phyloP scores from a whole-genome alignment of 352 stramenopile genomes.

The Globisporangium abappressorium region DNA sequence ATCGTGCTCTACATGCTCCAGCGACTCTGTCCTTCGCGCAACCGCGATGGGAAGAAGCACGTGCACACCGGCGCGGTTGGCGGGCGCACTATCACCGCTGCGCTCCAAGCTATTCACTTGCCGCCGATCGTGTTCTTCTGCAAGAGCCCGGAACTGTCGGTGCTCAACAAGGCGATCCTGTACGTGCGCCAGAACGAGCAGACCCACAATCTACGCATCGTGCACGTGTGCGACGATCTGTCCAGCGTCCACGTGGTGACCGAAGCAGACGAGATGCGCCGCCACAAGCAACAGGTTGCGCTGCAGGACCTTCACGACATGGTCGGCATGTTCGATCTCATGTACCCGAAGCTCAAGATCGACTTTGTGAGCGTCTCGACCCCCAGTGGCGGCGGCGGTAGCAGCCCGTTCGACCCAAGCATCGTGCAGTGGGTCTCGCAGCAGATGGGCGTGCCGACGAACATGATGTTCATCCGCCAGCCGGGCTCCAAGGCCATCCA shows the following conservation, averaged over 20 bases:
- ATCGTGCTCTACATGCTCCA: constrained; percentile 70
- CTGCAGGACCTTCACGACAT: constrained; percentile 76
- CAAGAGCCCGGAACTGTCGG: constrained; percentile 82
- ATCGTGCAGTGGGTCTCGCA: constrained; percentile 86
- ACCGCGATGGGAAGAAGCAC: constrained; percentile 24
- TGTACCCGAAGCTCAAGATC: constrained; percentile 93
- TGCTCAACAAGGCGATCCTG: constrained; percentile 93
- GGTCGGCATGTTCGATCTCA: constrained; percentile 77
- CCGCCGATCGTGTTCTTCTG: constrained; percentile 91
- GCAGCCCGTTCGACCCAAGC: constrained; percentile 64
- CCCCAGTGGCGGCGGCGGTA: constrained; percentile 19
- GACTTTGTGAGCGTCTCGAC: constrained; percentile 71
- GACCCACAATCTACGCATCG: constrained; percentile 88
- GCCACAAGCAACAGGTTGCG: constrained; percentile 32
- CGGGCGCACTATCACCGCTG: constrained; percentile 61
- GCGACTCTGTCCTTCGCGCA: constrained; percentile 50
- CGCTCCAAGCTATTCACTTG: constrained; percentile 65
- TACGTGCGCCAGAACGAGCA: constrained; percentile 93
- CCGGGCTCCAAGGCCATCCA: constrained; percentile 88
- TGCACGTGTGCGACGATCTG: constrained; percentile 72
- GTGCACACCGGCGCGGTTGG: constrained; percentile 56
- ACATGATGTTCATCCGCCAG: constrained; percentile 94
- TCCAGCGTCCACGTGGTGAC: constrained; percentile 27
- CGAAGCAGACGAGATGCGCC: constrained; percentile 31
- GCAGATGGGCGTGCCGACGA: constrained; percentile 73